Percentiles rank a stretch among this genome's conserved stretches.
Evolutionary conservation across 2,329 filamentous ascomycete genomes (phyloP).

Genomic region (Fusarium acutatum): DNA sequence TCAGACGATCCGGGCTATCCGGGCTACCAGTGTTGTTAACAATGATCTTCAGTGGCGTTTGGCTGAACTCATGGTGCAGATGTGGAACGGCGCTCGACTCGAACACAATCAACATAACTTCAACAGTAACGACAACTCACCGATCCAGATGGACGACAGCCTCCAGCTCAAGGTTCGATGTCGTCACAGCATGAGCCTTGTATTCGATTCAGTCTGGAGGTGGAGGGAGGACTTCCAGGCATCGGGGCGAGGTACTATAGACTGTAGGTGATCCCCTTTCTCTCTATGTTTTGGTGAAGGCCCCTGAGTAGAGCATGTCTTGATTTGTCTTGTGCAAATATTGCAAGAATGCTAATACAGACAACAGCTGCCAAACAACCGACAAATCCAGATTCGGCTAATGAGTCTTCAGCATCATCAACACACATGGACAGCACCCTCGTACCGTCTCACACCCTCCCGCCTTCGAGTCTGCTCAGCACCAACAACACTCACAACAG

Average conservation of each 20-base stretch:
- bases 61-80: conserved; percentile 86
- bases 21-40: conserved; percentile 76
- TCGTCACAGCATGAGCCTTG: conserved; percentile 83
- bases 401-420: conserved; percentile 75
- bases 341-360: conserved; percentile 34
- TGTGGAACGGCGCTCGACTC: conserved; percentile 77
- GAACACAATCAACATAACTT: conserved; percentile 58
- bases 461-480: conserved; percentile 57
- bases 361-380: conserved; percentile 78
- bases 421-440: conserved; percentile 70
- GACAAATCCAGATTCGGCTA: conserved; percentile 82
- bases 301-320: conserved; percentile 39
- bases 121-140: conserved; percentile 58
- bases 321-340: conserved; percentile 31
- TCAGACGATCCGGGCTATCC: conserved; percentile 73
- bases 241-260: conserved; percentile 73
- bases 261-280: conserved; percentile 63
- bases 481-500: conserved; percentile 4
- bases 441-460: conserved; percentile 52
- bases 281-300: conserved; percentile 17
- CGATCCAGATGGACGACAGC: conserved; percentile 70
- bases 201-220: conserved; percentile 86
- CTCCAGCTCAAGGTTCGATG: conserved; percentile 84
- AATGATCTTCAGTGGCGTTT: conserved; percentile 84
- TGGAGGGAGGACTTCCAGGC: conserved; percentile 84